Evolutionary conservation across 2,329 filamentous ascomycete species (phyloP).

Genomic region (Rugonectria rugulosa): DNA sequence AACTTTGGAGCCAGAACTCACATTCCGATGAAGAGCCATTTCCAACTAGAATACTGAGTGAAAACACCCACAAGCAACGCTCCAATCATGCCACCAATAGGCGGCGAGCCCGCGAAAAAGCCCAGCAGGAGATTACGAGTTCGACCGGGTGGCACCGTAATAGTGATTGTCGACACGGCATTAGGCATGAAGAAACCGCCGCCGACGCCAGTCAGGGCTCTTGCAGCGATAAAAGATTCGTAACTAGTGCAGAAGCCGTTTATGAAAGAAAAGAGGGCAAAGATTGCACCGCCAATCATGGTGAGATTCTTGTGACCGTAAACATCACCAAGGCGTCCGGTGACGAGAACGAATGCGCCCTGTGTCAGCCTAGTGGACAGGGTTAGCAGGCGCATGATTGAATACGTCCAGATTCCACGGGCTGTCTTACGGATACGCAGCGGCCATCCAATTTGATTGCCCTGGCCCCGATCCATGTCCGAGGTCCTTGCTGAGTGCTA

Average conservation of each 20-base stretch:
- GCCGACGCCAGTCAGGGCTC: conserved; percentile 56
- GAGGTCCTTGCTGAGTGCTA: conserved; percentile 12
- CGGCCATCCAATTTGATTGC: conserved; percentile 50
- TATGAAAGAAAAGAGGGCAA: conserved; percentile 27
- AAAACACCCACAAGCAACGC: conserved; percentile 52
- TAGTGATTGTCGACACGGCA: conserved; percentile 57
- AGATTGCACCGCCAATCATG: conserved; percentile 50
- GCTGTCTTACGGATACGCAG: conserved; percentile 44
- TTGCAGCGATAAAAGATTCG: conserved; percentile 50
- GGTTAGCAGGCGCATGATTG: neutral
- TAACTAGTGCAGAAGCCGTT: conserved; percentile 44
- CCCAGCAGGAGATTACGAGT: conserved; percentile 54
- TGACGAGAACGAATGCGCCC: conserved; percentile 60
- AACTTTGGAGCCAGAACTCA: no score
- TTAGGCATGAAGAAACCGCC: conserved; percentile 61
- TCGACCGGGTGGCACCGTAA: conserved; percentile 55
- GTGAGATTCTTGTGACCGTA: conserved; percentile 59
- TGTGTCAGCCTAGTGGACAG: conserved; percentile 50
- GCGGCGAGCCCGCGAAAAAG: conserved; percentile 55
- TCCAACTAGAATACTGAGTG: conserved; percentile 38
- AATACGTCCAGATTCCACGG: conserved; percentile 13
- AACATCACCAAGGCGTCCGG: conserved; percentile 58
- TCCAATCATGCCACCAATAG: neutral
- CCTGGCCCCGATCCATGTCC: conserved; percentile 34
- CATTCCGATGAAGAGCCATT: conserved; percentile 52